Conservation (phyloP, 768 basidiomycete species). For the Pisolithus microcarpus region DNA sequence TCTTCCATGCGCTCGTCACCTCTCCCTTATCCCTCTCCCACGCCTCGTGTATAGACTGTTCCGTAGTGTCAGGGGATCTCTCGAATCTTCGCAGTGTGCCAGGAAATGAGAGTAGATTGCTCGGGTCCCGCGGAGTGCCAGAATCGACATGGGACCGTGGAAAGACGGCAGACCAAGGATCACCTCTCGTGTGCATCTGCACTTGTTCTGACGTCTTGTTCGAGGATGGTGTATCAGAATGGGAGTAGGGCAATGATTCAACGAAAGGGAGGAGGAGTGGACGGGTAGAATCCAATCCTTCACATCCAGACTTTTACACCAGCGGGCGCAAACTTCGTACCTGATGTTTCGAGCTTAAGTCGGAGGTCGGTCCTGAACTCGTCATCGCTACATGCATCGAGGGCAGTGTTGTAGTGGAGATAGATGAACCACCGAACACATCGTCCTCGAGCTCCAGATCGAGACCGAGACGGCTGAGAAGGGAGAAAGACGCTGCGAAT, state of each 20-base stretch:
- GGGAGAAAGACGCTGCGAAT: constrained; percentile 55
- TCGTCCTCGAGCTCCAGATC: constrained; percentile 71
- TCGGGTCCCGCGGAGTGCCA: constrained; percentile 44
- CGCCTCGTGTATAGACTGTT: constrained; percentile 46
- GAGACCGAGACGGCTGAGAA: constrained; percentile 65
- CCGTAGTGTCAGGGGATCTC: constrained; percentile 18
- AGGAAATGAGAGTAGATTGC: constrained; percentile 24
- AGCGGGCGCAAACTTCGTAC: background rate
- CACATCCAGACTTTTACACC: no score
- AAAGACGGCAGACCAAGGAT: background rate
- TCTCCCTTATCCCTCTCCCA: constrained; percentile 69
- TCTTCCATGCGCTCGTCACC: constrained; percentile 73
- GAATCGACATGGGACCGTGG: constrained; percentile 29
- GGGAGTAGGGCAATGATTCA: constrained; percentile 12
- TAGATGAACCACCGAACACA: constrained; percentile 19
- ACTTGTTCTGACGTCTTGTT: constrained; percentile 12
- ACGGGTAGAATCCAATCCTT: constrained; percentile 40
- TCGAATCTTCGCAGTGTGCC: constrained; percentile 9
- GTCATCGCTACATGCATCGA: background rate
- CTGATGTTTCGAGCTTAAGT: constrained; percentile 5
- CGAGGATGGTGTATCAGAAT: constrained; percentile 11
- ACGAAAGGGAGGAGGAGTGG: constrained; percentile 59
- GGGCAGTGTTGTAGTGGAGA: constrained; percentile 16
- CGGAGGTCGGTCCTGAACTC: constrained; percentile 4
- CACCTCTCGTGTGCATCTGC: constrained; percentile 1